Base-by-base conservation (phyloP, 306 rosid species). In the Alnus rubra region DNA sequence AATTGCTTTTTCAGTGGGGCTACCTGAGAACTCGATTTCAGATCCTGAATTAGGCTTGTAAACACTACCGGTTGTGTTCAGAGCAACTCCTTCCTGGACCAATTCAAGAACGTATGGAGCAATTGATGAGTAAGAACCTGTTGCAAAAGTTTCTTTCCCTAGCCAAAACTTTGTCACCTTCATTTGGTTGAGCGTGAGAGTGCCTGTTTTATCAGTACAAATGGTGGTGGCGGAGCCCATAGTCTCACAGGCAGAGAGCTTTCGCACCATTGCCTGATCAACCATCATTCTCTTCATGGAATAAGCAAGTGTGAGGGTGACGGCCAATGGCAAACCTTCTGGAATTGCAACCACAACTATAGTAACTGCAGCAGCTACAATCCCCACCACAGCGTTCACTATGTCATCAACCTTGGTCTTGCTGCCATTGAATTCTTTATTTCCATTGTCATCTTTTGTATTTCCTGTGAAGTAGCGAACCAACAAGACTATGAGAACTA, bases 231-330 rank as follows among this genome's bases (percentile, higher is more conserved):
- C 81, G 59, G 81, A 76, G 18, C 87, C 84, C 81, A 86, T 80
- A 1, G 81, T 86, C 56, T 86, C 85, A 18, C 73, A 80, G 31
- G 84, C 76, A 45, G 81, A 86, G 12, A 77, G 80, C 69, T 79
- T 76, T 16, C 78, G 18, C 10, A 86, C 89, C 76, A 82, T 69
- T 6, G 82, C 86, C 0, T 86, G 62, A 39, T 82, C 78, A 1
- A 28, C 82, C 84, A 80, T 86, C 89, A 82, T 74, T 71, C 53
- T 86, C 80, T 82, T 86, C 89, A 82, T 77, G 1, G 85, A 56
- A 80, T 82, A 80, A 60, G 84, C 81, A 31, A 49, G 82, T 77
- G 84, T 77, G 0, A 77, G 62, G 0, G 75, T 80, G 28, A 80
- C 75, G 9, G 84, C 82, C 59, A 80, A 8, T 0, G 80, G 76